phyloP scores from a whole-genome alignment of 2,329 filamentous ascomycete genomes.

The Rutstroemia sp. region DNA sequence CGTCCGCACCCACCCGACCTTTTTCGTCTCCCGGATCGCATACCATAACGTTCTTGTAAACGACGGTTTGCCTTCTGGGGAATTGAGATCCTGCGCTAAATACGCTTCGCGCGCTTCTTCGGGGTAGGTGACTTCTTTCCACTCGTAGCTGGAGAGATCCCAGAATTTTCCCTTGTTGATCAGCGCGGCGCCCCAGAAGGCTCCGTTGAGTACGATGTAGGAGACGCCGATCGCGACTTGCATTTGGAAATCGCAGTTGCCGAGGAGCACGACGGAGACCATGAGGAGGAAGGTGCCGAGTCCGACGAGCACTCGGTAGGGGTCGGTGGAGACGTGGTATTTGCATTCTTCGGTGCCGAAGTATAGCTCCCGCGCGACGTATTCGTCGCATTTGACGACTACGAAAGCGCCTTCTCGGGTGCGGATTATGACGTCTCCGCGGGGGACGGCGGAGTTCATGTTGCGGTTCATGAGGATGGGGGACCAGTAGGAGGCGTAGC shows the following conservation, averaged over 20 bases:
- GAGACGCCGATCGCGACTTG: conserved; percentile 50
- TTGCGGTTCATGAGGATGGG: conserved; percentile 46
- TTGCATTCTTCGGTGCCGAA: conserved; percentile 52
- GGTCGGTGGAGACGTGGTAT: conserved; percentile 40
- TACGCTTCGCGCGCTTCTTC: conserved; percentile 33
- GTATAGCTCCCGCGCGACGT: conserved; percentile 56
- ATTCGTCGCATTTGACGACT: conserved; percentile 48
- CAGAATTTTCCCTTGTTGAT: conserved; percentile 41
- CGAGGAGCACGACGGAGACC: conserved; percentile 52
- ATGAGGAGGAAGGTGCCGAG: conserved; percentile 53
- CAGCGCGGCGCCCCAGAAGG: conserved; percentile 43
- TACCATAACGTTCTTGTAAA: conserved; percentile 53
- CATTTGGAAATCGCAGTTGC: conserved; percentile 53
- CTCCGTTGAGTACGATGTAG: conserved; percentile 52
- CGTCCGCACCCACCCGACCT: conserved; percentile 44
- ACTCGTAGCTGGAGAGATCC: conserved; percentile 48
- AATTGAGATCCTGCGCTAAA: conserved; percentile 27
- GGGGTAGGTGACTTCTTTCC: conserved; percentile 34
- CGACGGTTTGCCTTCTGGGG: conserved; percentile 36
- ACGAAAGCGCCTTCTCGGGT: conserved; percentile 54
- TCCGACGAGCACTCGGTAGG: conserved; percentile 47
- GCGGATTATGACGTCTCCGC: conserved; percentile 53
- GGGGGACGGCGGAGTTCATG: conserved; percentile 38
- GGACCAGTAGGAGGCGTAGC: conserved; percentile 51
- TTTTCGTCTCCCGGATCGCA: conserved; percentile 46